These are phyloP conservation scores for Penicilliopsis zonata DNA, from an alignment of 495 filamentous ascomycete genomes.

Conservation along the genomic window DNA sequence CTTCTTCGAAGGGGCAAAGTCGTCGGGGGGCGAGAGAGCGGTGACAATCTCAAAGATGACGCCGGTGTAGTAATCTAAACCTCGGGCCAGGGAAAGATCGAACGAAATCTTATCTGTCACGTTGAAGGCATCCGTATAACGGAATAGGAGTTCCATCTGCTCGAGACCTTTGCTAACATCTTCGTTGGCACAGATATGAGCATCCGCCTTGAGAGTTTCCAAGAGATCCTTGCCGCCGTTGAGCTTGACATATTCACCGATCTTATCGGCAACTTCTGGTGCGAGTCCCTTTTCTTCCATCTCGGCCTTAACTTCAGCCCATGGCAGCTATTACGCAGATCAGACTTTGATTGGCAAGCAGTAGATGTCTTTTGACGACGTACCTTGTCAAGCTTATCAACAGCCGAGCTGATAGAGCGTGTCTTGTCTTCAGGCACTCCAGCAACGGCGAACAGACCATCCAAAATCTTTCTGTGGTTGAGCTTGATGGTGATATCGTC, in stretches of 20 bases:
- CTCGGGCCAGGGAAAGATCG: constrained; percentile 73
- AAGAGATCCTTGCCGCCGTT: constrained; percentile 62
- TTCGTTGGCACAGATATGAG: constrained; percentile 50
- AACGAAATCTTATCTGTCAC: constrained; percentile 63
- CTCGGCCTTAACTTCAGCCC: constrained; percentile 80
- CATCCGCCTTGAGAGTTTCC: constrained; percentile 48
- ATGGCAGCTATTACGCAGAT: no score
- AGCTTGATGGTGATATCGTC: constrained; percentile 77
- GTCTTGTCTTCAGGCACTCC: constrained; percentile 82
- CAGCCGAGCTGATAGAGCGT: constrained; percentile 74
- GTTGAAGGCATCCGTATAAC: constrained; percentile 66
- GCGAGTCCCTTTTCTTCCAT: constrained; percentile 90
- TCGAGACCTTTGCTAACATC: constrained; percentile 65
- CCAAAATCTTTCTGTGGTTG: constrained; percentile 90
- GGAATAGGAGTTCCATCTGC: constrained; percentile 72
- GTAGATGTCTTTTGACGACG: no score
- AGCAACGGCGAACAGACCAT: constrained; percentile 83
- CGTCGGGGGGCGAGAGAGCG: constrained; percentile 63
- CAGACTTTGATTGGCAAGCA: no score
- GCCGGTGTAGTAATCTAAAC: constrained; percentile 90
- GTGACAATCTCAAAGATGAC: constrained; percentile 89
- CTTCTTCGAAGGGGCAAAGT: constrained; percentile 23
- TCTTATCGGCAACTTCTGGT: constrained; percentile 63
- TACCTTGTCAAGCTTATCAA: constrained; percentile 95
- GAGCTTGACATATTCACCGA: constrained; percentile 65